Base-by-base conservation (phyloP, 192 early-diverging fungal species). In the Umbelopsis isabellina region DNA sequence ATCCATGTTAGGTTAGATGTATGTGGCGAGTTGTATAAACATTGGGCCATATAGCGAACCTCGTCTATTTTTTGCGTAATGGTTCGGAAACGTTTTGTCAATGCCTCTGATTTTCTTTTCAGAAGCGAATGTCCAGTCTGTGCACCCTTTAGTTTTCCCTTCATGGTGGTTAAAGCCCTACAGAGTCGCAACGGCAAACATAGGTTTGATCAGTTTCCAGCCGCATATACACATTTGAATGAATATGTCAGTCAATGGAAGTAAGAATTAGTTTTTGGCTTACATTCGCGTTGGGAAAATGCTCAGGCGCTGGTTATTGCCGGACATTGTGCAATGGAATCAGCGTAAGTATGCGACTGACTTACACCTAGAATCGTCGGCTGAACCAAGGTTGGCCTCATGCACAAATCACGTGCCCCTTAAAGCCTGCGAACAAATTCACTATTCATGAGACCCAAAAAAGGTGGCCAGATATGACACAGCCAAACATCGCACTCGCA, bases 51-150 rank as follows among this genome's bases (percentile, higher is more conserved):
- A n/a, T 44, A 65, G n/a, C 76, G 46, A 78, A 95, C 97, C 81
- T 98, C 95, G 78, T 98, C 93, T 84, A 99, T 98, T 80, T 98
- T 98, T 80, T 91, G 90, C 23, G 95, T 86, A 71, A 99, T 98
- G 44, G 90, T 87, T 51, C 98, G 83, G 83, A 99, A 99, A 23
- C 98, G 89, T 48, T 94, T 90, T 4, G 97, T 96, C 30, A 99
- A 82, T 0, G 98, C 98, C 78, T 99, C 98, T 71, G 91, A 92
- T 82, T 99, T 99, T 69, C 98, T 86, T 84, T 99, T 99, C 49
- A 99, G 83, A 55, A 99, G 90, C 6, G 93, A 95, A 80, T 99
- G 98, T 21, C 98, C 98, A 2, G 95, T 98, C 67, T 98, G 93
- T 20, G 98, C 98, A 12, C 98, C 98, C 83, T 98, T 98, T 37